phyloP scores from a whole-genome alignment of 306 rosid species.

The Vigna radiata region DNA sequence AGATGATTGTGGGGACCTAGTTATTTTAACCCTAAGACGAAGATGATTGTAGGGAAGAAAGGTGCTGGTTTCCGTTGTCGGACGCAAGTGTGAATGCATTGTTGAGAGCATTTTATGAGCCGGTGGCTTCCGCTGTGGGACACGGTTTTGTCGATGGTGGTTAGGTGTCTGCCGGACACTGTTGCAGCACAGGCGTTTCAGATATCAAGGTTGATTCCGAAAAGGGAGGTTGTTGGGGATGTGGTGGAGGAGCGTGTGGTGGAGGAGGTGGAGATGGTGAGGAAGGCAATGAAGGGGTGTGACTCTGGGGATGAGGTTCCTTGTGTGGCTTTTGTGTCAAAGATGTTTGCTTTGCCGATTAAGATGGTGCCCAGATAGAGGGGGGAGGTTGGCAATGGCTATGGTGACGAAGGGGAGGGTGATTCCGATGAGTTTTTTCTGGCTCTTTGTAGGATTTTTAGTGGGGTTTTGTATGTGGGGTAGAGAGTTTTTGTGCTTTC shows the following conservation, averaged over 20 bases:
- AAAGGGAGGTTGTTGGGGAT: conserved; percentile 49
- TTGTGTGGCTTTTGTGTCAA: conserved; percentile 84
- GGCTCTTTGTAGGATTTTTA: conserved; percentile 89
- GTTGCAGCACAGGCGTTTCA: conserved; percentile 66
- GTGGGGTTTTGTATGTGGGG: conserved; percentile 74
- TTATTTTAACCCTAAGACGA: conserved; percentile 64
- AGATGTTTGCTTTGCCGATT: conserved; percentile 84
- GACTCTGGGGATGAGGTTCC: conserved; percentile 76
- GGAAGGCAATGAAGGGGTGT: conserved; percentile 67
- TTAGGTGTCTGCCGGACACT: conserved; percentile 76
- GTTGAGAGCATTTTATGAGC: conserved; percentile 71
- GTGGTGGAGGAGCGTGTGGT: conserved; percentile 42
- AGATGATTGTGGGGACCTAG: conserved; percentile 83
- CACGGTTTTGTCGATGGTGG: conserved; percentile 73
- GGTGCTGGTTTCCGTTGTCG: conserved; percentile 36
- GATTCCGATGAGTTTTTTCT: conserved; percentile 85
- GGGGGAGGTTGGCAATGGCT: conserved; percentile 50
- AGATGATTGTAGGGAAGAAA: conserved; percentile 86
- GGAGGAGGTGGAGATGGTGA: conserved; percentile 60
- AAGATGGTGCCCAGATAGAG: conserved; percentile 68
- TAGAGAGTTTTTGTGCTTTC: conserved; percentile 85
- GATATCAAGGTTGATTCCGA: conserved; percentile 68
- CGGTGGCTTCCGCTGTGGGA: conserved; percentile 87
- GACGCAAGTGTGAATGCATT: too few relatives aligned
- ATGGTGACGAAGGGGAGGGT: conserved; percentile 65